Percentiles rank a stretch among this genome's conserved stretches.
Conservation (phyloP, 139 green algal genomes). For the Eudorina sp. region DNA sequence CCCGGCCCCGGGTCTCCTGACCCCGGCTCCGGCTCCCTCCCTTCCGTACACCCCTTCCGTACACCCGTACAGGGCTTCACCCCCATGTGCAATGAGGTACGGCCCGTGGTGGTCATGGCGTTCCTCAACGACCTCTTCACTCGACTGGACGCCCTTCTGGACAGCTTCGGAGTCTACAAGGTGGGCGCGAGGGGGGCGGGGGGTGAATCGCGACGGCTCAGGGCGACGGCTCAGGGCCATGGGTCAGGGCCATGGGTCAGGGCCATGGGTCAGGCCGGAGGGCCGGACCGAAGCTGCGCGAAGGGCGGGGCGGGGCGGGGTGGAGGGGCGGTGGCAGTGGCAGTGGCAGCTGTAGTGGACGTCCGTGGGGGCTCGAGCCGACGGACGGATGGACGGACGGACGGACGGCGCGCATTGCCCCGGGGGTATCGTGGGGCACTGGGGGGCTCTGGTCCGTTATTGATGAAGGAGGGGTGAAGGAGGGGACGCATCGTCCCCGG, state of each 20-base stretch:
- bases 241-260: too few relatives aligned
- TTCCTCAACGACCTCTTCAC: conserved; percentile 34
- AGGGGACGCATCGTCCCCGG: too few relatives aligned
- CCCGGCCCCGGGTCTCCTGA: neutral
- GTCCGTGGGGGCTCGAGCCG: too few relatives aligned
- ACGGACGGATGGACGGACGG: too few relatives aligned
- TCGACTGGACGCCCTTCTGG: neutral
- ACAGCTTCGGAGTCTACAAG: conserved; percentile 30
- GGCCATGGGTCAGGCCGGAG: neutral
- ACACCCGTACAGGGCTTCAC: conserved; percentile 17
- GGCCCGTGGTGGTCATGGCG: neutral
- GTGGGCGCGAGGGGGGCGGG: neutral
- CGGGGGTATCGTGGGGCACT: too few relatives aligned
- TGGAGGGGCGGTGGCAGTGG: too few relatives aligned
- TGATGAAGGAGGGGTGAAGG: too few relatives aligned
- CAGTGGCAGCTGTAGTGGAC: too few relatives aligned
- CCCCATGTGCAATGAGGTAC: conserved; percentile 26
- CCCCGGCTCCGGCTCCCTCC: neutral
- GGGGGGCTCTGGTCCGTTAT: too few relatives aligned
- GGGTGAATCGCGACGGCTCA: neutral
- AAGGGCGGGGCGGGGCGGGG: too few relatives aligned
- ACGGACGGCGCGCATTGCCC: too few relatives aligned
- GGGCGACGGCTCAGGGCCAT: too few relatives aligned
- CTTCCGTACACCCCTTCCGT: neutral
- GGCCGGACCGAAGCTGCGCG: neutral